Base-by-base conservation (phyloP, 108 stramenopile genomes). In the Stephanodiscus triporus region DNA sequence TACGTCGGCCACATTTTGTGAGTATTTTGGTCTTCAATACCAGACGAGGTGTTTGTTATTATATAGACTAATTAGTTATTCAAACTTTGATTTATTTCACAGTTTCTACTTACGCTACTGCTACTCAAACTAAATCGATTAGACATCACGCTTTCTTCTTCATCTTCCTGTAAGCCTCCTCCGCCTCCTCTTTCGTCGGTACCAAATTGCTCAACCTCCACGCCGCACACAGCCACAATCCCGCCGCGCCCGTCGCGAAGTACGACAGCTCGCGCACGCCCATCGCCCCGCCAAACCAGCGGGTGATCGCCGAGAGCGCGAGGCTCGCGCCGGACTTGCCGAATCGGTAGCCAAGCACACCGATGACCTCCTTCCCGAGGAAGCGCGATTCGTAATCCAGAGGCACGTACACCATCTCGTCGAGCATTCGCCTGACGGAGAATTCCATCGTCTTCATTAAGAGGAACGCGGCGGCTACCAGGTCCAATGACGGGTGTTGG, bases 361-460 rank as follows among this genome's bases (percentile, higher is more conserved):
- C 82, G 59, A 86, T 86, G 6, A 86, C 85, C 37, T 86, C 85
- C 73, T 86, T 86, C 17, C 92, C 95, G 16, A 93, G 56, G 69
- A 87, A 96, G 40, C 95, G 86, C 51, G 76, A 79, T 60, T 96
- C 91, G 76, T 88, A 93, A 78, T 95, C 91, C 48, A 95, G 78
- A 13, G 95, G 91, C 4, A 94, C 89, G 49, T 76, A 76, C 0
- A 76, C 91, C 93, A 95, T 92, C 73, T 95, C 93, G 70, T 95
- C 93, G 53, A 95, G 71, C 91, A 95, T 89, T 38, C 93, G 37
- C 58, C 93, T 70, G 16, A 87, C 88, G 0, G 93, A 95, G 71
- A 91, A 95, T 70, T 95, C 93, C 68, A 87, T 66, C 14, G 87
- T 88, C 74, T 95, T 95, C 91, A 95, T 91, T 20, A 88, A 72